Evolutionary conservation across 305 asterid species (phyloP).

Genomic region (Fraxinus sp.): DNA sequence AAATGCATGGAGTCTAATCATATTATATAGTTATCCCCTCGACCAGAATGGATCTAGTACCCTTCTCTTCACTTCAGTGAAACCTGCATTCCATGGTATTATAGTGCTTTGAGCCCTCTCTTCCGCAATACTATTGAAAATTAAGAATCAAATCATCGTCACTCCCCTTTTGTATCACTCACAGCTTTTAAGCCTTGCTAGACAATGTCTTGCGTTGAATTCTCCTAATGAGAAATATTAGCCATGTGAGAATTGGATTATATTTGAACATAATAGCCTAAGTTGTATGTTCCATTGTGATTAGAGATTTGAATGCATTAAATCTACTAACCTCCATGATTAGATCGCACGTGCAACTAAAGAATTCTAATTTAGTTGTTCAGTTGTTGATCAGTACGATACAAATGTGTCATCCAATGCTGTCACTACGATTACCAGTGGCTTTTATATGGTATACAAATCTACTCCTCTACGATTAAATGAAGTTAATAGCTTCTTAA

Average conservation of each 20-base stretch:
- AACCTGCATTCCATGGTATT: background rate
- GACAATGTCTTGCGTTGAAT: background rate
- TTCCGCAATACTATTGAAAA: no score
- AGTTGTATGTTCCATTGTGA: background rate
- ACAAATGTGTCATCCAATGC: background rate
- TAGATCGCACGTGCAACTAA: background rate
- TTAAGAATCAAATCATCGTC: no score
- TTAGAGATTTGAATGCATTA: background rate
- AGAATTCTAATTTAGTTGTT: no score
- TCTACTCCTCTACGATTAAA: no score
- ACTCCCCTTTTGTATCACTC: no score
- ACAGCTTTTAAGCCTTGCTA: no score
- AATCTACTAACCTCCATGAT: background rate
- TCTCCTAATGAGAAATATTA: background rate
- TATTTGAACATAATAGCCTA: background rate
- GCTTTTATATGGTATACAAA: no score
- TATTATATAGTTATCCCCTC: background rate
- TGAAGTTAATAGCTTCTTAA: background rate
- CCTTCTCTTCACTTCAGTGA: background rate
- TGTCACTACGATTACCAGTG: background rate
- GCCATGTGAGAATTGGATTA: background rate
- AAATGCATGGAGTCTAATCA: no score
- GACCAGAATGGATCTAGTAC: background rate
- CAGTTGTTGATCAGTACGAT: background rate
- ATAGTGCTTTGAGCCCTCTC: background rate